A percentile compares a stretch with the other conserved stretches of the same genome.
phyloP scores from a whole-genome alignment of 495 filamentous ascomycete genomes.

The Aspergillus carlsbadensis region DNA sequence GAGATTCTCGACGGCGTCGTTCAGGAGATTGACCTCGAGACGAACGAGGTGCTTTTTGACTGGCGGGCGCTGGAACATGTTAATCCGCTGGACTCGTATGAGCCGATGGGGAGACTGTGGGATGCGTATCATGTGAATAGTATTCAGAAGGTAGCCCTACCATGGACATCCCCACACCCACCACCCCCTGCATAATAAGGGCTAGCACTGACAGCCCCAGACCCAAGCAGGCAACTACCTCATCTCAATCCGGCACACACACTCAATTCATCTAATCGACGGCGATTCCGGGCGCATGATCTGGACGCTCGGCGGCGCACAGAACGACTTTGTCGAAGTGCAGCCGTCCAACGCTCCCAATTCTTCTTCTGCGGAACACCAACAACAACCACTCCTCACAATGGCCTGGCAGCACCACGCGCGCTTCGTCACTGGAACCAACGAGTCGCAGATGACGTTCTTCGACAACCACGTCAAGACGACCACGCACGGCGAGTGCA shows the following conservation, averaged over 20 bases:
- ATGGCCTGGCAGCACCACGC: conserved; percentile 23
- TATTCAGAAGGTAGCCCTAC: conserved; percentile 20
- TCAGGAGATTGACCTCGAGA: conserved; percentile 42
- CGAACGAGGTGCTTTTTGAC: conserved; percentile 31
- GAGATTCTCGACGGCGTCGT: conserved; percentile 40
- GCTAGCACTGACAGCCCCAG: neutral
- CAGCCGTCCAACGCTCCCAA: neutral
- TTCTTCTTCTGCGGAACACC: neutral
- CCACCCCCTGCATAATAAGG: neutral
- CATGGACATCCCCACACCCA: neutral
- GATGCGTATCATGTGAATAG: conserved; percentile 34
- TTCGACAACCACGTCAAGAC: conserved; percentile 24
- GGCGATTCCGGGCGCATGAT: conserved; percentile 49
- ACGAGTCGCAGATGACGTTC: conserved; percentile 18
- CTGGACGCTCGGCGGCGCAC: conserved; percentile 47
- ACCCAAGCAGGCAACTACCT: conserved; percentile 46
- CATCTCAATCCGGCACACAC: conserved; percentile 50
- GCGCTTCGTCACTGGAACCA: conserved; percentile 23
- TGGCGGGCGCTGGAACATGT: conserved; percentile 31
- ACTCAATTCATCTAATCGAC: conserved; percentile 48
- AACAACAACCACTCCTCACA: conserved; percentile 11
- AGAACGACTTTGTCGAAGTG: conserved; percentile 19
- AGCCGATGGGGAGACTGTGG: conserved; percentile 5
- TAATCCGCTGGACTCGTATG: conserved; percentile 20
- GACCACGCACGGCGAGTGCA: conserved; percentile 19